phyloP scores from a whole-genome alignment of 2,329 filamentous ascomycete species.

The Whalleya microplaca region DNA sequence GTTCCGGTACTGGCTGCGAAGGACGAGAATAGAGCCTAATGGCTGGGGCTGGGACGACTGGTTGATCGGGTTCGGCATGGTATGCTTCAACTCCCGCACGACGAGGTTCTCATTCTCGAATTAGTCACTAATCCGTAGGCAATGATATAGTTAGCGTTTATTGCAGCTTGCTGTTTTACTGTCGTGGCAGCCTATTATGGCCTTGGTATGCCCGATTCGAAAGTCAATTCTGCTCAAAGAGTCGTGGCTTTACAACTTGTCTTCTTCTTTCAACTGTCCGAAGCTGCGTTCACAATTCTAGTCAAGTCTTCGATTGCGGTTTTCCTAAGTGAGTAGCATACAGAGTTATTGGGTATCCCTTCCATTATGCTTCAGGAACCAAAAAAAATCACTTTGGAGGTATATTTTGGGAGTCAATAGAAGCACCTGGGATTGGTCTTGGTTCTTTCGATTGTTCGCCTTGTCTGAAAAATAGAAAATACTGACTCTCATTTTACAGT shows the following conservation, averaged over 20 bases:
- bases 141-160: constrained; percentile 5
- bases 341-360: too few relatives aligned
- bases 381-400: too few relatives aligned
- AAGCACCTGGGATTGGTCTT: too few relatives aligned
- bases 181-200: constrained; percentile 1
- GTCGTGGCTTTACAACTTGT: constrained; percentile 5
- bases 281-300: constrained; percentile 6
- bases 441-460: too few relatives aligned
- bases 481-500: too few relatives aligned
- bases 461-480: too few relatives aligned
- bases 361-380: too few relatives aligned
- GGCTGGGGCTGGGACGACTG: constrained; percentile 9
- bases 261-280: constrained; percentile 7
- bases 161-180: constrained; percentile 6
- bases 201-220: constrained; percentile 2
- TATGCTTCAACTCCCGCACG: not conserved
- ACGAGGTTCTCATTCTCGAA: not conserved
- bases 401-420: too few relatives aligned
- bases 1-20: constrained; percentile 8
- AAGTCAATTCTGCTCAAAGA: constrained; percentile 2
- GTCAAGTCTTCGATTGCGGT: constrained; percentile 5
- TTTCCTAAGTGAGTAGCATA: too few relatives aligned
- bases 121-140: not conserved
- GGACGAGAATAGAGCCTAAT: constrained; percentile 2
- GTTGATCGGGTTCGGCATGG: constrained; percentile 5